These are phyloP conservation scores for Solanum tarijense DNA, from an alignment of 257 asterid species.

Conservation along the genomic window DNA sequence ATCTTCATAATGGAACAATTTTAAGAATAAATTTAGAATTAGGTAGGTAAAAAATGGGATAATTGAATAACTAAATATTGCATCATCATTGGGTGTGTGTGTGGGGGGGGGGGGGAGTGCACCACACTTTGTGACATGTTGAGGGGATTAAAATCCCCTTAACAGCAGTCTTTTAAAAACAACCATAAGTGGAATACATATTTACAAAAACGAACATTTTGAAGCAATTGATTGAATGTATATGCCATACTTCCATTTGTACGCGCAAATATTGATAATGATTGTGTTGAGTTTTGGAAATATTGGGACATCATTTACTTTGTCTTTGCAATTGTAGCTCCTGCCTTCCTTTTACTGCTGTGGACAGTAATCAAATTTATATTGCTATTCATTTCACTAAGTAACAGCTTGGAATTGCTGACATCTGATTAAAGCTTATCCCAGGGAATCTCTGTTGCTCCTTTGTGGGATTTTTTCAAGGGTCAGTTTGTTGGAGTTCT, in stretches of 20 bases:
- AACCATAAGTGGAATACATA: neutral
- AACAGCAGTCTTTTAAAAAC: neutral
- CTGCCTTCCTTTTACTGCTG: neutral
- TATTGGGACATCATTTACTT: neutral
- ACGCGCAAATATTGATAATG: neutral
- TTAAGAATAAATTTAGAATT: neutral
- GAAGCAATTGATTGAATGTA: neutral
- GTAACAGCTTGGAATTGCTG: slow-evolving; percentile 9
- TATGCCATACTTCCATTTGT: neutral
- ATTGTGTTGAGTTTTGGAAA: neutral
- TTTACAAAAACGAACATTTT: neutral
- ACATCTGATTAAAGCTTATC: slow-evolving; percentile 15
- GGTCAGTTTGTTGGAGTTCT: slow-evolving; percentile 67
- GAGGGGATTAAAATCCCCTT: neutral
- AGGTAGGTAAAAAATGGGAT: neutral
- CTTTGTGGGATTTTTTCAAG: slow-evolving; percentile 59
- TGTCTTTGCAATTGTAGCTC: neutral
- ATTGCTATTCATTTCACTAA: neutral
- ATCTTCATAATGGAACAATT: neutral
- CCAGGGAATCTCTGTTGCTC: slow-evolving; percentile 65
- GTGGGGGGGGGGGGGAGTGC: neutral
- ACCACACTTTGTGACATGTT: neutral
- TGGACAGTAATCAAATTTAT: neutral
- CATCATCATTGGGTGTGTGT: neutral
- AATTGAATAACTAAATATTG: neutral